Evolutionary conservation across 1,284 basidiomycete species (phyloP).

Genomic region (Gomphus sp.): DNA sequence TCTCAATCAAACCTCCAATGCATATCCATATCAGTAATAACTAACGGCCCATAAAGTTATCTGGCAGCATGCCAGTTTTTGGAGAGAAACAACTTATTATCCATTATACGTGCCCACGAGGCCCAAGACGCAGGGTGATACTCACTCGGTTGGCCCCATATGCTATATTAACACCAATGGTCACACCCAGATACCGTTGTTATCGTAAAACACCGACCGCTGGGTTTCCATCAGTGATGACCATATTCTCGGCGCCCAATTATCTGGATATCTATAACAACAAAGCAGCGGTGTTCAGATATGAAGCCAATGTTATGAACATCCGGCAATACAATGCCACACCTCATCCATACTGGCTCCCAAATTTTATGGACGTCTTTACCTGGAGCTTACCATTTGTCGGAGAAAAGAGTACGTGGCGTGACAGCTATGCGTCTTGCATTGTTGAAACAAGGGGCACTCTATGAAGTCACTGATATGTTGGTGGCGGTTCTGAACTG

Average conservation of each 20-base stretch:
- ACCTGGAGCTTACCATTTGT: slow-evolving; percentile 89
- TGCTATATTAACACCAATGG: slow-evolving; percentile 24
- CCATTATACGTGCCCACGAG: slow-evolving; percentile 91
- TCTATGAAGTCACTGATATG: slow-evolving; percentile 80
- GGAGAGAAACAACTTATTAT: slow-evolving; percentile 91
- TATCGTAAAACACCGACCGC: slow-evolving; percentile 95
- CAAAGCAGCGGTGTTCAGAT: slow-evolving; percentile 94
- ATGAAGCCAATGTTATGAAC: slow-evolving; percentile 96
- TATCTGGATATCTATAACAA: slow-evolving; percentile 97
- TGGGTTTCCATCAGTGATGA: slow-evolving; percentile 91
- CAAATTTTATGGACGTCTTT: slow-evolving; percentile 93
- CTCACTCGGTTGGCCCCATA: slow-evolving; percentile 6
- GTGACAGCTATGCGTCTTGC: background rate
- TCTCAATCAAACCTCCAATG: slow-evolving; percentile 11
- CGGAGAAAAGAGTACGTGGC: slow-evolving; percentile 86
- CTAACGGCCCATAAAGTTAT: slow-evolving; percentile 43
- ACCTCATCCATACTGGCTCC: slow-evolving; percentile 91
- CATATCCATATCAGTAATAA: background rate
- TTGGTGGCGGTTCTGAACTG: slow-evolving; percentile 90
- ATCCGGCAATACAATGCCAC: slow-evolving; percentile 94
- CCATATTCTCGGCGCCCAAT: slow-evolving; percentile 93
- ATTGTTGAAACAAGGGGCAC: background rate
- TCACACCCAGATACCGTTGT: slow-evolving; percentile 72
- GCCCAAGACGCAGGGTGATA: slow-evolving; percentile 88
- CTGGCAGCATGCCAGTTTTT: slow-evolving; percentile 90